Conservation (phyloP, 192 early-diverging fungal genomes). For the Phlyctochytrium planicorne region DNA sequence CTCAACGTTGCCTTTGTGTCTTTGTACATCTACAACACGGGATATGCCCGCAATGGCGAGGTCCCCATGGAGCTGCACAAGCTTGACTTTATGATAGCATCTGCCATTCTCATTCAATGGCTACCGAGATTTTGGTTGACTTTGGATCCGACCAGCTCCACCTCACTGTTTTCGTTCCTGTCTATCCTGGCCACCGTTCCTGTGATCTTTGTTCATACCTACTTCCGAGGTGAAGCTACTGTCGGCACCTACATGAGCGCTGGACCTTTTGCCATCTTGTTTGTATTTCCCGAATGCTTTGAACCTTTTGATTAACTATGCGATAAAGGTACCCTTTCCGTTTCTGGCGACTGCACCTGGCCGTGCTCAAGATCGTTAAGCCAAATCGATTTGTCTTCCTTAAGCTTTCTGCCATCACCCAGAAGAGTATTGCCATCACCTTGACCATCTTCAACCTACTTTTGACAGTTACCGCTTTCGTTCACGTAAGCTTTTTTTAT, state of each 20-base stretch:
- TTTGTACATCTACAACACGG: constrained; percentile 27
- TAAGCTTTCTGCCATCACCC: constrained; percentile 47
- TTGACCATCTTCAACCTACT: constrained; percentile 68
- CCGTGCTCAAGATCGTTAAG: constrained; percentile 54
- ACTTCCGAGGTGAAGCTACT: constrained; percentile 32
- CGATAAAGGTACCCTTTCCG: constrained; percentile 55
- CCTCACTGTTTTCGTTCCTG: constrained; percentile 53
- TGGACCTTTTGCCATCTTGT: constrained; percentile 38
- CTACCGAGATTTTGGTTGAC: constrained; percentile 61
- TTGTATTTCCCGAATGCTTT: too few species aligned
- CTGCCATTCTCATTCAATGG: constrained; percentile 54
- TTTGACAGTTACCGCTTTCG: constrained; percentile 68
- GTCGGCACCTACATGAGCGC: constrained; percentile 61
- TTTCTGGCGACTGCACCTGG: constrained; percentile 66
- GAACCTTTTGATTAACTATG: constrained; percentile 9
- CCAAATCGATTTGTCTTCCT: constrained; percentile 51
- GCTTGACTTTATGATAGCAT: constrained; percentile 48
- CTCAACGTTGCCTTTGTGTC: constrained; percentile 26
- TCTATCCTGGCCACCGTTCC: constrained; percentile 59
- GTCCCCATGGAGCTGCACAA: constrained; percentile 5
- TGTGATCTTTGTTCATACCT: constrained; percentile 37
- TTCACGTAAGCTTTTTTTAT: constrained; percentile 58
- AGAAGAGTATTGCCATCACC: constrained; percentile 59
- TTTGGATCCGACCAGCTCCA: constrained; percentile 47
- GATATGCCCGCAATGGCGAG: constrained; percentile 7